Evolutionary conservation across 2,329 filamentous ascomycete species (phyloP).

Genomic region (Calonectria montana): DNA sequence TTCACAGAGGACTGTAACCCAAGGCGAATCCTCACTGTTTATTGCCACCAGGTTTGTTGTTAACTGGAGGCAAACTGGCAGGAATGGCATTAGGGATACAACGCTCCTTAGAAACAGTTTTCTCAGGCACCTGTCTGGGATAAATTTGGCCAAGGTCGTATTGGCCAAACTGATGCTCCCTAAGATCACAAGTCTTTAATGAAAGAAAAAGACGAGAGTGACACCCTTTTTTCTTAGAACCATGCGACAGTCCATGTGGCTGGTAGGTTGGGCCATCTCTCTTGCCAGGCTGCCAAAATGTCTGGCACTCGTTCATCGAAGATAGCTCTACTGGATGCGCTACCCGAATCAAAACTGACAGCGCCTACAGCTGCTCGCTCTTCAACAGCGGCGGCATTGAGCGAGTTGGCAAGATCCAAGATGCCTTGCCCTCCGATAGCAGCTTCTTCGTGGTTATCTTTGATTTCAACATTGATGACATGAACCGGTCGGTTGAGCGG

Average conservation of each 20-base stretch:
- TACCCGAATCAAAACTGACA: constrained; percentile 76
- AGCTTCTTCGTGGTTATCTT: constrained; percentile 97
- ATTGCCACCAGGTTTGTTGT: neutral
- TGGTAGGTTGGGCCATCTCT: constrained; percentile 90
- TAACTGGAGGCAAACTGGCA: neutral
- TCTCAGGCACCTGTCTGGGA: neutral
- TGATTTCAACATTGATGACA: constrained; percentile 98
- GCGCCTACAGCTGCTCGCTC: constrained; percentile 77
- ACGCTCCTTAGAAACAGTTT: neutral
- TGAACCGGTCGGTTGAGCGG: constrained; percentile 94
- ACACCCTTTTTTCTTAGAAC: constrained; percentile 73
- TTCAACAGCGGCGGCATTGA: constrained; percentile 84
- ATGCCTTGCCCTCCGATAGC: constrained; percentile 91
- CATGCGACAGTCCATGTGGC: constrained; percentile 95
- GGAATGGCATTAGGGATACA: neutral
- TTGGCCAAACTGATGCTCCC: neutral
- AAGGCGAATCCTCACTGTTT: neutral
- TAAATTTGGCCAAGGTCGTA: neutral
- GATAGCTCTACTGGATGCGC: constrained; percentile 73
- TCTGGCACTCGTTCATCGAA: constrained; percentile 97
- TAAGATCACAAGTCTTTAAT: too few species aligned
- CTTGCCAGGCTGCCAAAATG: constrained; percentile 92
- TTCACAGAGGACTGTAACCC: neutral
- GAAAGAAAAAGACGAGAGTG: neutral
- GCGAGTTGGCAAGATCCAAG: constrained; percentile 84